Evolutionary conservation across 306 rosid species (phyloP), one percentile per base, ranked within the genome.

Genomic region (Prinsepia uniflora): DNA sequence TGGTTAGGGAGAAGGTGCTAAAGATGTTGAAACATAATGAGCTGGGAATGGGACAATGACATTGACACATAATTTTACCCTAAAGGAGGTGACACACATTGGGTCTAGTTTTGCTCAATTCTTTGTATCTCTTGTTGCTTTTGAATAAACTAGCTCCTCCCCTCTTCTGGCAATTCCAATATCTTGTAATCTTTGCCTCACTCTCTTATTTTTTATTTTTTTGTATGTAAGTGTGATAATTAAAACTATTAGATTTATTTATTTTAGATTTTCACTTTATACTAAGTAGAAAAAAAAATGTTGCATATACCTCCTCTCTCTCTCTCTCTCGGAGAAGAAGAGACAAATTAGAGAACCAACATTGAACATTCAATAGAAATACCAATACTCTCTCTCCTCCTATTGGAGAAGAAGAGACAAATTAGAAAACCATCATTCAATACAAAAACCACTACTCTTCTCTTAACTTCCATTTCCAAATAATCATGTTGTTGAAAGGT

Each of bases 31-130:
- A 44, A 39, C 73, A 75, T 45, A 30, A n/a, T 45, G 80, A 78
- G 82, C 66, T 58, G 73, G 58, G 76, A 24, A 54, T 67, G 62
- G 42, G 81, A 64, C 58, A 66, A 64, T 58, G 79, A 79, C 63
- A 70, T 65, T 63, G 80, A 81, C 65, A 44, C 71, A 45, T 49
- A 45, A 22, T 68, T 68, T 67, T 65, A 11, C 42, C 43, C 19
- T 12, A 30, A 30, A 3, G 36, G 36, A 30, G 36, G 36, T 30
- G 36, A 30, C 36, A 30, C 36, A 30, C 36, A 30, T 30, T 30
- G 36, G 36, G 36, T 30, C 36, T 30, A 30, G 36, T 30, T 30
- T 30, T 30, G 36, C 36, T 30, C 3, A 30, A 30, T 30, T 30
- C 36, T 30, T 30, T 30, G 2, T 17, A 30, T 17, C 46, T 55